phyloP scores from a whole-genome alignment of 2,329 filamentous ascomycete species.

The Cyclaneusma minus region DNA sequence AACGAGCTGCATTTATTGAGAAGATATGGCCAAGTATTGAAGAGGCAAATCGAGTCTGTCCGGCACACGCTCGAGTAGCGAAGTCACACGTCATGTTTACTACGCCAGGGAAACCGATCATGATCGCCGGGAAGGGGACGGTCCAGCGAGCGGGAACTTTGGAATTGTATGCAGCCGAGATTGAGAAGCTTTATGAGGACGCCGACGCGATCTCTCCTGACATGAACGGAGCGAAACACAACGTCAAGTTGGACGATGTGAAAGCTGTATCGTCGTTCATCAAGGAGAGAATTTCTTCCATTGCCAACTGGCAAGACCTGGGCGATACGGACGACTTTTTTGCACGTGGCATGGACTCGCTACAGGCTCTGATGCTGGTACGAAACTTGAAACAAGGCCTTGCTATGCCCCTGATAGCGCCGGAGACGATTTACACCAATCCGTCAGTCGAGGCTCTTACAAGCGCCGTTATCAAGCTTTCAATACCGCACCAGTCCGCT shows the following conservation, averaged over 20 bases:
- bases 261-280: constrained; percentile 1
- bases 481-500: too few species aligned
- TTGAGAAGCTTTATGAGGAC: constrained; percentile 19
- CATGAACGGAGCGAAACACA: too few species aligned
- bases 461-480: too few species aligned
- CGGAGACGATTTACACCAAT: too few species aligned
- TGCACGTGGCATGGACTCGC: constrained; percentile 11
- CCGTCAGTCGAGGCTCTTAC: too few species aligned
- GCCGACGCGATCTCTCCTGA: constrained; percentile 4
- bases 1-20: constrained; percentile 4
- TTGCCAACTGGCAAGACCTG: constrained; percentile 1
- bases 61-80: constrained; percentile 15
- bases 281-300: too few species aligned
- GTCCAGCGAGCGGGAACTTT: constrained; percentile 18
- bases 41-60: constrained; percentile 15
- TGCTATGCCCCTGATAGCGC: constrained; percentile 3
- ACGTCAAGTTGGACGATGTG: too few species aligned
- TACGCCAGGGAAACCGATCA: constrained; percentile 17
- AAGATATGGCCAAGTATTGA: constrained; percentile 18
- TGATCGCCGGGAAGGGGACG: constrained; percentile 21
- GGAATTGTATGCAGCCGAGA: constrained; percentile 15
- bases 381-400: too few species aligned
- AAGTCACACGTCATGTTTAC: constrained; percentile 18
- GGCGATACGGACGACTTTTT: constrained; percentile 9
- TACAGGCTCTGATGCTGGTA: constrained; percentile 4